Evolutionary conservation across 352 stramenopile genomes (phyloP).

Genomic region (Pythium diclinum): DNA sequence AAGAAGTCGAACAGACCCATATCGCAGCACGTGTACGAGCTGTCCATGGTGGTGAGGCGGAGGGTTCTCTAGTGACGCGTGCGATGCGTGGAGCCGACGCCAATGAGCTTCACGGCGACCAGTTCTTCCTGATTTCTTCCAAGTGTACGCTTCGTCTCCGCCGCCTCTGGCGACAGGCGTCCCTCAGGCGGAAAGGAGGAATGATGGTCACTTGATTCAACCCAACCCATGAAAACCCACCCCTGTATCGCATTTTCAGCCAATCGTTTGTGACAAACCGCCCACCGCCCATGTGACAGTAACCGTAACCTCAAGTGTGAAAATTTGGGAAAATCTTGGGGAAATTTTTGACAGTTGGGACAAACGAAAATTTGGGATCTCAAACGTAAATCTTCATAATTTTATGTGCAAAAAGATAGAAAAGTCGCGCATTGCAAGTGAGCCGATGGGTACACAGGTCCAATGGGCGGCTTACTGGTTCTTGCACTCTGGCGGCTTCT

Average conservation of each 20-base stretch:
- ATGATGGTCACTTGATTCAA: slow-evolving; percentile 13
- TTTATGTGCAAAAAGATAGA: slow-evolving; percentile 32
- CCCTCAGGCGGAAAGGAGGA: neutral
- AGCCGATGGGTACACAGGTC: neutral
- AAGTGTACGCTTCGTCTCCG: no score
- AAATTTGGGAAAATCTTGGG: neutral
- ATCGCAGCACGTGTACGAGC: slow-evolving; percentile 27
- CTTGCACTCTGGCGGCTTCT: slow-evolving; percentile 89
- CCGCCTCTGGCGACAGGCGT: neutral
- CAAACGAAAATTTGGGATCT: neutral
- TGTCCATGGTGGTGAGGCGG: neutral
- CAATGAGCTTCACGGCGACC: neutral
- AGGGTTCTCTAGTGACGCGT: no score
- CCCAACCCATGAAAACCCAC: slow-evolving; percentile 1
- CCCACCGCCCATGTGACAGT: slow-evolving; percentile 1
- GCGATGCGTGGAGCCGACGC: neutral
- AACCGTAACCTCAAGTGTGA: neutral
- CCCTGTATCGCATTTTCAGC: no score
- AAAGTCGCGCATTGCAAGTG: neutral
- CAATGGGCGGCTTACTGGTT: slow-evolving; percentile 67
- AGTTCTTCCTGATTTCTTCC: neutral
- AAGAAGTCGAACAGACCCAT: slow-evolving; percentile 83
- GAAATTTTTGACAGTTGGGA: neutral
- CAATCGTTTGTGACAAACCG: no score
- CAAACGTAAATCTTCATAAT: slow-evolving; percentile 23